phyloP scores from a whole-genome alignment of 192 early-diverging fungal species.

The Geranomyces variabilis region DNA sequence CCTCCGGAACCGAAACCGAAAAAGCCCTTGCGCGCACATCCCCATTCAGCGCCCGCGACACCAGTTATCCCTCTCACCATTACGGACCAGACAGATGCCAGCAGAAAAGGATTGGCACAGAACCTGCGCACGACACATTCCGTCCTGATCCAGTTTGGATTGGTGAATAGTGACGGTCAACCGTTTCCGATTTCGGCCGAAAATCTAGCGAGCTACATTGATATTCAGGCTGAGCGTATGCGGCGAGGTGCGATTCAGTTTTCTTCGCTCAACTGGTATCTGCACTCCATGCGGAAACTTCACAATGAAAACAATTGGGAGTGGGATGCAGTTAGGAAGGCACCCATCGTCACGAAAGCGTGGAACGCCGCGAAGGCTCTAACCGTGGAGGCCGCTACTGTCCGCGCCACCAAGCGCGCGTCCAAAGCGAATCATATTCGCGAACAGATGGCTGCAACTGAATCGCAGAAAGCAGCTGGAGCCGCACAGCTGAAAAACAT shows the following conservation, averaged over 20 bases:
- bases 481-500: background rate
- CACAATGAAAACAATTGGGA: constrained; percentile 34
- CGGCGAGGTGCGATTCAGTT: constrained; percentile 31
- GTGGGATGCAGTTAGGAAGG: constrained; percentile 29
- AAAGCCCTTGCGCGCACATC: background rate
- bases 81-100: constrained; percentile 12
- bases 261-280: constrained; percentile 36
- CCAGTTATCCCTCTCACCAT: background rate
- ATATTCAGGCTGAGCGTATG: constrained; percentile 29
- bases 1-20: background rate
- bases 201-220: constrained; percentile 26
- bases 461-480: background rate
- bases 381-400: constrained; percentile 6
- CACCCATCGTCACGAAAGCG: constrained; percentile 3
- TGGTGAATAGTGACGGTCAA: constrained; percentile 22
- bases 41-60: background rate
- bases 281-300: constrained; percentile 35
- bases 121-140: constrained; percentile 33
- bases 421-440: background rate
- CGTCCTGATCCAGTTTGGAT: constrained; percentile 17
- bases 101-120: constrained; percentile 30
- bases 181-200: constrained; percentile 29
- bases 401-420: constrained; percentile 15
- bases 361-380: constrained; percentile 30
- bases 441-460: background rate